Evolutionary conservation across 2,329 filamentous ascomycete species (phyloP), one percentile per base, ranked within the genome.

Genomic region (Penicillium digitatum): DNA sequence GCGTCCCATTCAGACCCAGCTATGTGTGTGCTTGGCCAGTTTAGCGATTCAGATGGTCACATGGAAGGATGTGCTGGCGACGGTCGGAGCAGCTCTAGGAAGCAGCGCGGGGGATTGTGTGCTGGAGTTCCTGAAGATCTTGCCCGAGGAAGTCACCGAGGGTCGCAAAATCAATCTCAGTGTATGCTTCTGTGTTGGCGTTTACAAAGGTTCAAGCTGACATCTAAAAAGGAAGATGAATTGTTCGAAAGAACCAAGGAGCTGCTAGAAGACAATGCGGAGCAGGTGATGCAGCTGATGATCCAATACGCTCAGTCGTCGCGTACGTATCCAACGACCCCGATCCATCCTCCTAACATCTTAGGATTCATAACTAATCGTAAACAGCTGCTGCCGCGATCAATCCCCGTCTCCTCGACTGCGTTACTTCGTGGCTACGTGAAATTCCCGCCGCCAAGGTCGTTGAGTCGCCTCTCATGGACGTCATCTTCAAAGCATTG

Each of bases 131-230:
- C 82, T 99, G 63, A 91, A 90, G 74, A 92, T 99, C 68, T 86
- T 99, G 63, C 94, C 94, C 54, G 94, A 99, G 81, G 94, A 99
- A 82, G 94, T 99, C 71, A 97, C 90, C 66, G 93, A 99, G 82
- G 94, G 94, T 78, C 90, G 94, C 78, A 99, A 97, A 81, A 96
- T 99, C 82, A 96, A 91, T 82, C 83, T 99, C 78, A 92, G 90
- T 85, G 92, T 96, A 94, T 80, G 90, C 93, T 83, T 46, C n/a
- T 12, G 9, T 29, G 20, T 9, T 26, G 14, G 7, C n/a, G 10
- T 50, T 22, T 18, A 54, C 37, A 45, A 52, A 32, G 4, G 14
- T 14, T 24, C 9, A 42, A 27, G 18, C 52, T 54, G 18, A 54
- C 29, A 20, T 22, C 1, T n/a, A 18, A 8, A 50, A 24, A 96